Evolutionary conservation across 169 alveolate species (phyloP), one percentile per base, ranked within the genome.

Genomic region (Plasmodium gaboni): DNA sequence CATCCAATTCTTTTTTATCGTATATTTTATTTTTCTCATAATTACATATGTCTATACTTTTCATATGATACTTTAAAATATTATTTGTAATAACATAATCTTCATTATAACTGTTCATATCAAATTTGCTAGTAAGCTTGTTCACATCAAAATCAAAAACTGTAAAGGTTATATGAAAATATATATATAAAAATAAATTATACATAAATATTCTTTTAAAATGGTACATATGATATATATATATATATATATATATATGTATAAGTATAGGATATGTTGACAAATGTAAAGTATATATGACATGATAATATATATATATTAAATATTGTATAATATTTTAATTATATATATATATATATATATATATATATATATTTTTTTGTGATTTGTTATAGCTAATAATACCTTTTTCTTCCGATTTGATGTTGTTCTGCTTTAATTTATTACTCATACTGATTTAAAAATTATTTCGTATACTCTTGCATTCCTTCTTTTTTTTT

Each of bases 61-160:
- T 80, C 83, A 80, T 80, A 48, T 80, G 90, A 26, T 80, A 80
- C 12, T 68, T 80, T 50, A 80, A 61, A 55, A 80, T 80, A 28
- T 80, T 65, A 80, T 80, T 80, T 68, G 90, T 80, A 67, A 80
- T 60, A 15, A 80, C 90, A 68, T 67, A 80, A 57, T 80, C 90
- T 42, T 80, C 90, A 55, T 80, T 80, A 53, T 80, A 80, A 28
- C 44, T 68, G 48, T 12, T 80, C 90, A 80, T 80, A 50, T 80
- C 63, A 80, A 80, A 80, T 80, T 80, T 80, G 22, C 48, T 65
- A 48, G 69, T 17, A 10, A 60, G 38, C 24, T 46, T 80, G 12
- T 59, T 59, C 46, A 42, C 13, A 60, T 78, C 78, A 57, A 78
- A 78, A n/a, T 78, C 89, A 13, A 22, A 32, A 13, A 73, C 69